Evolutionary conservation across 257 asterid genomes (phyloP), one percentile per base, ranked within the genome.

Genomic region (Solanum virginianum): DNA sequence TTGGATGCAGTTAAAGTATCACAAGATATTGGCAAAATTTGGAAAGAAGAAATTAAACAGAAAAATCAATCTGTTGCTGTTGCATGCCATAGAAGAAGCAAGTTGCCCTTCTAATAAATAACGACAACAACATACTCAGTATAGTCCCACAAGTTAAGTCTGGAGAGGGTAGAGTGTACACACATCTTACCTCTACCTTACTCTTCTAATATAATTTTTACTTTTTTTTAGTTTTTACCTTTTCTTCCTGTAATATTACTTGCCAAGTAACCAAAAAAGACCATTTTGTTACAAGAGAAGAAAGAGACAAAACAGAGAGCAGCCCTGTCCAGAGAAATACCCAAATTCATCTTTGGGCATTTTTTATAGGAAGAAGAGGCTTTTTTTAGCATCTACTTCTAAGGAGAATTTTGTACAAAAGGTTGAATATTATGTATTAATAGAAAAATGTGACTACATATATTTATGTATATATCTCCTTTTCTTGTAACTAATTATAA

Each of bases 1-100:
- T 7, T 88, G 17, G 98, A 96, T 84, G 98, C 99, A 54, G 75
- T 91, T 26, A 90, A 86, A 90, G 94, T 96, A 29, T 93, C 99
- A 57, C 89, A 90, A 87, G 98, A 94, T 65, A 94, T 96, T 69
- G 94, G 92, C 12, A 85, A 92, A 84, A 89, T 93, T 12, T 96
- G 99, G 99, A 93, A 89, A 83, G 89, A 88, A 65, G 98, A 94
- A 89, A 87, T 92, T 6, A 91, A 89, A 82, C 99, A 89, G 77
- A 94, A 88, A 81, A 88, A 53, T 80, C 94, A 87, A 60, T 85
- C 93, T 22, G 93, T 92, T 54, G 80, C 88, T 16, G 90, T 92
- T 11, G 84, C 89, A 68, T 89, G 92, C 85, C 88, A 86, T 63
- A 72, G 86, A 80, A 93, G 89, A 88, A 86, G 90, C 90, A 92